phyloP scores from a whole-genome alignment of 2,329 filamentous ascomycete genomes.

The Fusarium papillatum region DNA sequence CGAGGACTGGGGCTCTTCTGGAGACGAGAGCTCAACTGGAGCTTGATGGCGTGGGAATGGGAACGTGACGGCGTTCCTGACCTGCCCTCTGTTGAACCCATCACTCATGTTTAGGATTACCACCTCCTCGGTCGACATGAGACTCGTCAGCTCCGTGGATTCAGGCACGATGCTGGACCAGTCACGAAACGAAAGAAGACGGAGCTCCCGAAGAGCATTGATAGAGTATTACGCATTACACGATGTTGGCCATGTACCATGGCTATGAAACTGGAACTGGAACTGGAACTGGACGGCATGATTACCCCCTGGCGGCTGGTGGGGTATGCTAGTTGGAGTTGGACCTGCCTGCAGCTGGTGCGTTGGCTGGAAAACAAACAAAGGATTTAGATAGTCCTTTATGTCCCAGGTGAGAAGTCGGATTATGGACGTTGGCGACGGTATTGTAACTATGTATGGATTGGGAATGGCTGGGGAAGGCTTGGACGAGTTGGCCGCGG shows the following conservation, averaged over 20 bases:
- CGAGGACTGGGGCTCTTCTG: constrained; percentile 78
- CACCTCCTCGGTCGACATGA: constrained; percentile 55
- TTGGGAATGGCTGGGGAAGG: constrained; percentile 39
- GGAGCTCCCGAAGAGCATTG: constrained; percentile 27
- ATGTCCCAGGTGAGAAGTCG: constrained; percentile 46
- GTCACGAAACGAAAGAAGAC: constrained; percentile 18
- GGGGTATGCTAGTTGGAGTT: constrained; percentile 37
- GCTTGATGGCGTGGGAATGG: constrained; percentile 85
- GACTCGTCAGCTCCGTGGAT: constrained; percentile 44
- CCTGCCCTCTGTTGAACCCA: constrained; percentile 59
- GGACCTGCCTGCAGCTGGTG: constrained; percentile 37
- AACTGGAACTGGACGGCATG: constrained; percentile 15
- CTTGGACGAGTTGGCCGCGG: constrained; percentile 29
- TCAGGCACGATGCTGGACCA: constrained; percentile 13
- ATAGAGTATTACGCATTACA: constrained; percentile 31
- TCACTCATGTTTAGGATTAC: constrained; percentile 65
- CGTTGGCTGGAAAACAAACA: constrained; percentile 52
- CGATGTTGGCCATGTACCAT: constrained; percentile 19
- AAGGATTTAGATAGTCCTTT: constrained; percentile 67
- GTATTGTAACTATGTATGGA: constrained; percentile 40
- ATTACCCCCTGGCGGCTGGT: constrained; percentile 16
- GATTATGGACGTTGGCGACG: constrained; percentile 30
- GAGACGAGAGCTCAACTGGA: constrained; percentile 88
- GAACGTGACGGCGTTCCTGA: constrained; percentile 60
- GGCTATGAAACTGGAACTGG: constrained; percentile 8